Conservation (phyloP, 129 eudicot genomes). For the Cynara cardunculus region DNA sequence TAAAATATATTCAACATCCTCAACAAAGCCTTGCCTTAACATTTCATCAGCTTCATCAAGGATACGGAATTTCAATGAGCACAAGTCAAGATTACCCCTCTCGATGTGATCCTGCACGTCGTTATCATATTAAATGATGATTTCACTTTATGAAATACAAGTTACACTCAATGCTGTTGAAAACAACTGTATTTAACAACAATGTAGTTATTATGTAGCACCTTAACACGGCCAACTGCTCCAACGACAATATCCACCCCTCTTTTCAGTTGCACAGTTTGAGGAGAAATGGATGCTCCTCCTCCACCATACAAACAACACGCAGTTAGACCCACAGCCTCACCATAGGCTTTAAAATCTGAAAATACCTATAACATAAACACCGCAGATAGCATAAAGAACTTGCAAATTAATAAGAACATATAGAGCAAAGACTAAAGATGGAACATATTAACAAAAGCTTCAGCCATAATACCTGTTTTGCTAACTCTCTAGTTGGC, state of each 20-base stretch:
- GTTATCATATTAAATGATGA: neutral
- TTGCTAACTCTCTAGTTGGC: constrained; percentile 91
- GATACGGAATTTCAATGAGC: constrained; percentile 77
- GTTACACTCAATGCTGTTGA: neutral
- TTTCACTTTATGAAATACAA: neutral
- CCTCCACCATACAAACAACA: constrained; percentile 93
- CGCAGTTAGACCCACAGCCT: constrained; percentile 54
- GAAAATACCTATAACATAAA: constrained; percentile 48
- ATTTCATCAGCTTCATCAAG: constrained; percentile 99
- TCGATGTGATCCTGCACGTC: constrained; percentile 74
- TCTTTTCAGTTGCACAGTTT: constrained; percentile 59
- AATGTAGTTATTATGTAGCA: constrained; percentile 8
- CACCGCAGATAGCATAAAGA: neutral
- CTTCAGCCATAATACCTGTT: constrained; percentile 45
- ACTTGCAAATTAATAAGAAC: neutral
- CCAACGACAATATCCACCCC: constrained; percentile 94
- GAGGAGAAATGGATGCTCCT: constrained; percentile 64
- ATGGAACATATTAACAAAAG: neutral
- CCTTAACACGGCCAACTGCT: constrained; percentile 96
- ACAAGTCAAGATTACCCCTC: constrained; percentile 74
- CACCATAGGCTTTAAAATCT: constrained; percentile 84
- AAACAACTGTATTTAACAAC: neutral
- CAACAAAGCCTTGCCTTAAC: constrained; percentile 95
- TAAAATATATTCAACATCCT: constrained; percentile 87
- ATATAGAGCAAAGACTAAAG: neutral